Percentiles rank a stretch among this genome's conserved stretches.
phyloP scores from a whole-genome alignment of 257 asterid species.

The Fraxinus excelsior region DNA sequence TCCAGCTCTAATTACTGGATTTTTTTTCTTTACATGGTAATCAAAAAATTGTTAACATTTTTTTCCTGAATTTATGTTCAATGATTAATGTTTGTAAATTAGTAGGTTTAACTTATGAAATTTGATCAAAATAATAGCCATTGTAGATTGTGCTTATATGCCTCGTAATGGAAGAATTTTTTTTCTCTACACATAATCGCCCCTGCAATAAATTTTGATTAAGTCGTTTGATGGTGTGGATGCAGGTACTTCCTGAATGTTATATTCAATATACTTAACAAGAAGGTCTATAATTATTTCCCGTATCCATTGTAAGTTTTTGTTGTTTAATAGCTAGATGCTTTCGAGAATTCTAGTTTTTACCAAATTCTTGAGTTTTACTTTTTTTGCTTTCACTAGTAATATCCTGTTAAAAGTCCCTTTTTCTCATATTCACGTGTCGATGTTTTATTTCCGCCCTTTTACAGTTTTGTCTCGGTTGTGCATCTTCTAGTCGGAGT shows the following conservation, averaged over 20 bases:
- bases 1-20: conserved; percentile 67
- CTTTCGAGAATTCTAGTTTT: not conserved
- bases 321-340: not conserved
- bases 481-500: conserved; percentile 68
- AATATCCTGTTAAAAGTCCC: not conserved
- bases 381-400: not conserved
- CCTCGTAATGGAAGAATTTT: not conserved
- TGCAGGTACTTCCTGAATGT: conserved; percentile 68
- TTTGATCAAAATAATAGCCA: not conserved
- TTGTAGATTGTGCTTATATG: not conserved
- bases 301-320: conserved; percentile 63
- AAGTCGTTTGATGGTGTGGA: conserved; percentile 4
- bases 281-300: conserved; percentile 65
- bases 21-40: conserved; percentile 67
- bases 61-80: not conserved
- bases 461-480: conserved; percentile 53
- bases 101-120: not conserved
- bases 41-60: not conserved
- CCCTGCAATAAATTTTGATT: not conserved
- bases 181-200: not conserved
- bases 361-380: not conserved
- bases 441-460: not conserved
- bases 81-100: not conserved
- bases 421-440: not conserved
- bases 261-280: conserved; percentile 64